Percentiles rank a stretch among this genome's conserved stretches.
Evolutionary conservation across 768 basidiomycete species (phyloP).

Genomic region (Pleurotus tuber-regium): DNA sequence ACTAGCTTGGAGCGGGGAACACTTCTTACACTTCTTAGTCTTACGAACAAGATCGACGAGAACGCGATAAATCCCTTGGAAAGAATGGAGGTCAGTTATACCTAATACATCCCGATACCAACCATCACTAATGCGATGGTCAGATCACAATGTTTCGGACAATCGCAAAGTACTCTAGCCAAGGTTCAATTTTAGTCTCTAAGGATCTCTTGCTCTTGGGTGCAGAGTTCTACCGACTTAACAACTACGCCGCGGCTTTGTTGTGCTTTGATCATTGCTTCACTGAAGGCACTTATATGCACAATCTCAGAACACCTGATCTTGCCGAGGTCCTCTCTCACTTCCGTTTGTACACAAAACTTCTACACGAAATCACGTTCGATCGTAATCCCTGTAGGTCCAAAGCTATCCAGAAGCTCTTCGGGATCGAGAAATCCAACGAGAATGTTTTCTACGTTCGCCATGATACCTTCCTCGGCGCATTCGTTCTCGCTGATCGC

Average conservation of each 20-base stretch:
- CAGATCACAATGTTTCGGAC: constrained; percentile 34
- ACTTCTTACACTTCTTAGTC: background rate
- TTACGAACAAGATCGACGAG: background rate
- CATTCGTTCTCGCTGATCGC: background rate
- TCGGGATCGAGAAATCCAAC: constrained; percentile 27
- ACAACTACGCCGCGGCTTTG: constrained; percentile 31
- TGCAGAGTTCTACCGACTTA: constrained; percentile 23
- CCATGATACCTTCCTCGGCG: constrained; percentile 23
- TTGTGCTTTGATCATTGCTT: constrained; percentile 45
- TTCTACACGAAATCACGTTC: constrained; percentile 26
- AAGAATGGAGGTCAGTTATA: constrained; percentile 2
- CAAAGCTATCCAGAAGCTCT: constrained; percentile 26
- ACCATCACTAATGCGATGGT: background rate
- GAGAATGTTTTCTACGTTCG: constrained; percentile 28
- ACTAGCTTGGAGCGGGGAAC: constrained; percentile 6
- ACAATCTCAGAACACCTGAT: constrained; percentile 18
- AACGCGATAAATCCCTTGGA: background rate
- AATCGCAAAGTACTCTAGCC: constrained; percentile 14
- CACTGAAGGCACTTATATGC: constrained; percentile 21
- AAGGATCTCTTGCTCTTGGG: constrained; percentile 29
- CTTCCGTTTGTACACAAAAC: constrained; percentile 33
- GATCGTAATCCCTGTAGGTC: constrained; percentile 25
- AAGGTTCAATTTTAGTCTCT: constrained; percentile 14
- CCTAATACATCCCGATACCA: background rate
- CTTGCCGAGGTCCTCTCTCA: constrained; percentile 27